Percentiles rank a stretch among this genome's conserved stretches.
Evolutionary conservation across 2,329 filamentous ascomycete species (phyloP).

Genomic region (Verticillium isaacii): DNA sequence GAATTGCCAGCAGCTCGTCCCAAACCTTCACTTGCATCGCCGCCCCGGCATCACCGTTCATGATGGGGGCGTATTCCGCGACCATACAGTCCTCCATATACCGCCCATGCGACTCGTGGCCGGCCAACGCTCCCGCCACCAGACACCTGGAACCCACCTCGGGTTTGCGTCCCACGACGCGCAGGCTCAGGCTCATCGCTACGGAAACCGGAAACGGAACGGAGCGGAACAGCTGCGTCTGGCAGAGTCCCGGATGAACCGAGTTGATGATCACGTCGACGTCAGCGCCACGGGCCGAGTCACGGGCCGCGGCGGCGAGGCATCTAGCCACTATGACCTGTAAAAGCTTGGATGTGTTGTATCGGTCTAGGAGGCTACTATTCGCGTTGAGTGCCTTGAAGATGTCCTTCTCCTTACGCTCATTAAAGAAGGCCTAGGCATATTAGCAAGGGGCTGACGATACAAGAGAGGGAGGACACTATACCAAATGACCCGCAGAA

Average conservation of each 20-base stretch:
- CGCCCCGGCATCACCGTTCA: conserved; percentile 29
- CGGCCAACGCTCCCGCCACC: conserved; percentile 27
- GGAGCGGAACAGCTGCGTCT: conserved; percentile 31
- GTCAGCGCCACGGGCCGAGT: conserved; percentile 19
- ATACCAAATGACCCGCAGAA: too few relatives aligned
- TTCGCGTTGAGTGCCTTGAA: conserved; percentile 25
- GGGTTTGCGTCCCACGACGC: conserved; percentile 25
- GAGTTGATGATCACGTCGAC: conserved; percentile 28
- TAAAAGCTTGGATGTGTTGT: conserved; percentile 29
- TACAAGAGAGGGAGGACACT: too few relatives aligned
- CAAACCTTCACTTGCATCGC: conserved; percentile 30
- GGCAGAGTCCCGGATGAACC: conserved; percentile 35
- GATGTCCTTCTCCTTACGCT: conserved; percentile 23
- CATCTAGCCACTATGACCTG: conserved; percentile 23
- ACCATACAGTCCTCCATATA: conserved; percentile 31
- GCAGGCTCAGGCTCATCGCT: conserved; percentile 10
- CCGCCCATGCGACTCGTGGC: conserved; percentile 30
- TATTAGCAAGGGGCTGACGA: too few relatives aligned
- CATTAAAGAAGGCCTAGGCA: conserved; percentile 24
- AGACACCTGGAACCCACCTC: conserved; percentile 36
- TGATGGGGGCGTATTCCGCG: conserved; percentile 14
- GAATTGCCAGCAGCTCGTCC: conserved; percentile 33
- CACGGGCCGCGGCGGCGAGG: conserved; percentile 26
- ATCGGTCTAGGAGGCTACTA: conserved; percentile 23
- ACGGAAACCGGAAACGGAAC: conserved; percentile 21